Evolutionary conservation across 2,329 filamentous ascomycete genomes (phyloP).

Genomic region (Corynespora cassiicola): DNA sequence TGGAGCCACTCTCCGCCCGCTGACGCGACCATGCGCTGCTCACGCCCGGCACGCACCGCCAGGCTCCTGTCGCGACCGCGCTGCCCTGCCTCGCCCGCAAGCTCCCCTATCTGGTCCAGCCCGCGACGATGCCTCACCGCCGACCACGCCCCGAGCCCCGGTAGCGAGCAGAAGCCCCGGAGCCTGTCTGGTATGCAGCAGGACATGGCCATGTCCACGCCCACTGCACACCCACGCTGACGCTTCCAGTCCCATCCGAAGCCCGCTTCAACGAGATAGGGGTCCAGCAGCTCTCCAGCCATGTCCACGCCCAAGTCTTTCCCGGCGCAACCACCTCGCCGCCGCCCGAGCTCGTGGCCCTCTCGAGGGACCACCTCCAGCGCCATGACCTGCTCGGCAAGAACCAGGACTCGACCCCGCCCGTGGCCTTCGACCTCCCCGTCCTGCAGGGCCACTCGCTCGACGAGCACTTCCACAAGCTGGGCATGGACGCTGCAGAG

Average conservation of each 20-base stretch:
- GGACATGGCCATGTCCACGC: too few species aligned
- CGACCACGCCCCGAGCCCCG: conserved; percentile 9
- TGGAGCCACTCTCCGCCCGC: conserved; percentile 29
- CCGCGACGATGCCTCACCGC: conserved; percentile 37
- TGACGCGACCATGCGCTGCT: conserved; percentile 38
- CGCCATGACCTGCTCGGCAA: conserved; percentile 90
- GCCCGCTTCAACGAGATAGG: conserved; percentile 90
- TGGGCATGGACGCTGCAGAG: conserved; percentile 86
- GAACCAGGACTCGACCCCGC: conserved; percentile 75
- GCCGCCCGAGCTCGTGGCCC: conserved; percentile 74
- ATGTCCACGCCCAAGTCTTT: conserved; percentile 87
- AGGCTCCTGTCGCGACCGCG: conserved; percentile 26
- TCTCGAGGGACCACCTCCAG: conserved; percentile 81
- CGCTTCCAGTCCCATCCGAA: conserved; percentile 48
- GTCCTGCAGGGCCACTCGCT: conserved; percentile 78
- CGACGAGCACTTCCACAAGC: conserved; percentile 91
- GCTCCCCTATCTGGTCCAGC: conserved; percentile 17
- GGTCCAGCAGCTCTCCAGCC: conserved; percentile 87
- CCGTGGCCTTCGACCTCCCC: conserved; percentile 88
- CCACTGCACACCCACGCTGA: neutral
- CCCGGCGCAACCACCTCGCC: conserved; percentile 60
- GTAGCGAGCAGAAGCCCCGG: conserved; percentile 7
- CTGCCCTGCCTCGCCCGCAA: conserved; percentile 10
- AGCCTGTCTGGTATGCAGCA: conserved; percentile 31
- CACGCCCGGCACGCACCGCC: conserved; percentile 25